Base-by-base conservation (phyloP, 2,329 filamentous ascomycete genomes). In the Talaromyces atroroseus region DNA sequence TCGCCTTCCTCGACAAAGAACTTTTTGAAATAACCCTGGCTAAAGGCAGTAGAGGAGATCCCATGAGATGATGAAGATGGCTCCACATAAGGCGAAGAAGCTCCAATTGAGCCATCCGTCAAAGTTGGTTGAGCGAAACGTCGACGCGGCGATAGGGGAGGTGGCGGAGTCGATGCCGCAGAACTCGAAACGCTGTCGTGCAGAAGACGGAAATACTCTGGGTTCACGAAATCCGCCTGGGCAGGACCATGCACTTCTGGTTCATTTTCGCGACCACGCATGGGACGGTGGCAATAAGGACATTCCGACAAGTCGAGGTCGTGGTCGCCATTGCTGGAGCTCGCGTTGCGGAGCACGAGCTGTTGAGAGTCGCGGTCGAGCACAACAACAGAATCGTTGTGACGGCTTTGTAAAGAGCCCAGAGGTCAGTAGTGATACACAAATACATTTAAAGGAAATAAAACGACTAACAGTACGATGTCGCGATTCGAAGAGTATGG, bases 151-250 rank as follows among this genome's bases (percentile, higher is more conserved):
- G 80, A 76, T 54, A 81, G 78, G 2, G 80, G 68, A 36, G 80
- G 76, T 24, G 56, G 68, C 54, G 62, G 76, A 2, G 32, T 36
- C 68, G 64, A 74, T 63, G 57, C 72, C 63, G 70, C 76, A 56
- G 79, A 79, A 52, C 76, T 74, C 54, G 79, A 79, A 52, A 76
- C 74, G 62, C 80, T 85, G 51, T 80, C 74, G 46, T 83, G 88
- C 42, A 99, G 85, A 88, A 97, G 92, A 66, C 90, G 90, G 73
- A 99, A 99, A 77, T 99, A 99, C 52, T 91, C 85, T 2, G 92
- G 92, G 66, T 92, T 87, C 64, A 96, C 88, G 68, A 92, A 97
- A 56, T 86, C 82, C 49, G 87, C 81, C 65, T 66, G 70, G 61
- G 64, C 68, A 62, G 62, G 70, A 54, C 36, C 40, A 21, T 66